Percentiles rank a stretch among this genome's conserved stretches.
Evolutionary conservation across 495 filamentous ascomycete species (phyloP).

Genomic region (Aspergillus haitiensis): DNA sequence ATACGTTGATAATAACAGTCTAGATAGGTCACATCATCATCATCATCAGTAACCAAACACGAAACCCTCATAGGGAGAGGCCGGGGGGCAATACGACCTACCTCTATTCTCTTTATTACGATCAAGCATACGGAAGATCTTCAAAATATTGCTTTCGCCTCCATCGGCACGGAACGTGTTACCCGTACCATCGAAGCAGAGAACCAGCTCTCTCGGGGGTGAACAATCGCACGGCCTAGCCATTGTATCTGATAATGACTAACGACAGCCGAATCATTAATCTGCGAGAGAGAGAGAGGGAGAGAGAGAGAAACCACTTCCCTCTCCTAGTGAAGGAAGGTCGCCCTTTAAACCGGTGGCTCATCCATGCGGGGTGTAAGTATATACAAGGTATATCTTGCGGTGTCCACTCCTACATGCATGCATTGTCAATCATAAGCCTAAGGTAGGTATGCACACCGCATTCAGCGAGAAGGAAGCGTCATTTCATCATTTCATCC

Average conservation of each 20-base stretch:
- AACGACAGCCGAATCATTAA: not conserved
- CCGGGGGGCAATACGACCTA: conserved; percentile 2
- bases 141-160: conserved; percentile 37
- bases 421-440: conserved; percentile 3
- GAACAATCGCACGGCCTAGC: not conserved
- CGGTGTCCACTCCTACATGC: not conserved
- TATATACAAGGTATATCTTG: not conserved
- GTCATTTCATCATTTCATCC: not conserved
- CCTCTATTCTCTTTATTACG: conserved; percentile 22
- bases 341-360: not conserved
- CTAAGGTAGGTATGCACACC: conserved; percentile 4
- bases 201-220: conserved; percentile 21
- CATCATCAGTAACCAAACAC: not conserved
- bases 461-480: not conserved
- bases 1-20: conserved; percentile 28
- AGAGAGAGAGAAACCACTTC: not conserved
- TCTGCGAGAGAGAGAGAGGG: no score
- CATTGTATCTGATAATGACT: no score
- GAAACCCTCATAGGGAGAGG: not conserved
- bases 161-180: conserved; percentile 31
- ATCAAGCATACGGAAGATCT: conserved; percentile 34
- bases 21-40: conserved; percentile 10
- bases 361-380: no score
- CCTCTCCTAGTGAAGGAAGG: not conserved
- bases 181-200: conserved; percentile 44